A percentile compares a stretch with the other conserved stretches of the same genome.
These are phyloP conservation scores for Karstenula rhodostoma DNA, from an alignment of 2,329 filamentous ascomycete species.

Conservation along the genomic window DNA sequence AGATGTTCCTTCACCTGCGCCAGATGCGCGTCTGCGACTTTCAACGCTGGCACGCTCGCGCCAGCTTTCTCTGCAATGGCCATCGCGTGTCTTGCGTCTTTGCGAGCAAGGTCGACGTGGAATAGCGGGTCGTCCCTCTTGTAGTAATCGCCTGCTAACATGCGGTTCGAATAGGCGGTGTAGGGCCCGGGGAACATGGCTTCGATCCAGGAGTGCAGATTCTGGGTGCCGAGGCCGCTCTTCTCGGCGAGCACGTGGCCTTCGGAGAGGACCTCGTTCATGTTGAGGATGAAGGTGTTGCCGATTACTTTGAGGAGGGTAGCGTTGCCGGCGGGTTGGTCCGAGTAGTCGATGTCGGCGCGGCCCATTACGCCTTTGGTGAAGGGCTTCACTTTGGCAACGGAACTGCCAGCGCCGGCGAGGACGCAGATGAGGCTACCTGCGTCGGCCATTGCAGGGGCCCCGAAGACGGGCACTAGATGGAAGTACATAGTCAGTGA, in stretches of 20 bases:
- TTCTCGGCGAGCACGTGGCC: constrained; percentile 83
- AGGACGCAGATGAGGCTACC: constrained; percentile 77
- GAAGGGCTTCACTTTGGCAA: constrained; percentile 73
- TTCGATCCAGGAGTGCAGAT: constrained; percentile 75
- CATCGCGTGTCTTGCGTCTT: constrained; percentile 80
- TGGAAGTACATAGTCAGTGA: no score
- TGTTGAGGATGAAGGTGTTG: constrained; percentile 85
- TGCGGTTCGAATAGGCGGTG: constrained; percentile 75
- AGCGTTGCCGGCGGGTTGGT: constrained; percentile 73
- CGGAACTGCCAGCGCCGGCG: constrained; percentile 68
- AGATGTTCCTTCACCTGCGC: constrained; percentile 72
- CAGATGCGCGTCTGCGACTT: constrained; percentile 73
- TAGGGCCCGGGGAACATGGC: constrained; percentile 79
- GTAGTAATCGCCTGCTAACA: constrained; percentile 80
- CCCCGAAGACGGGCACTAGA: constrained; percentile 78
- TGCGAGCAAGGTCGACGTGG: constrained; percentile 80
- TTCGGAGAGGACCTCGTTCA: constrained; percentile 81
- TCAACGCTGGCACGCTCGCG: constrained; percentile 68
- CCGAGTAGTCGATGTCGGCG: constrained; percentile 73
- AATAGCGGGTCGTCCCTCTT: constrained; percentile 81
- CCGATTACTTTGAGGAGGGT: constrained; percentile 81
- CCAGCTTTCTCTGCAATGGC: constrained; percentile 70
- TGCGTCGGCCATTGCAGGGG: constrained; percentile 72
- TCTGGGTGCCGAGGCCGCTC: constrained; percentile 73
- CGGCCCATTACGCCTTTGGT: constrained; percentile 76